Evolutionary conservation across 257 asterid genomes (phyloP).

Genomic region (Nicotiana undulata): DNA sequence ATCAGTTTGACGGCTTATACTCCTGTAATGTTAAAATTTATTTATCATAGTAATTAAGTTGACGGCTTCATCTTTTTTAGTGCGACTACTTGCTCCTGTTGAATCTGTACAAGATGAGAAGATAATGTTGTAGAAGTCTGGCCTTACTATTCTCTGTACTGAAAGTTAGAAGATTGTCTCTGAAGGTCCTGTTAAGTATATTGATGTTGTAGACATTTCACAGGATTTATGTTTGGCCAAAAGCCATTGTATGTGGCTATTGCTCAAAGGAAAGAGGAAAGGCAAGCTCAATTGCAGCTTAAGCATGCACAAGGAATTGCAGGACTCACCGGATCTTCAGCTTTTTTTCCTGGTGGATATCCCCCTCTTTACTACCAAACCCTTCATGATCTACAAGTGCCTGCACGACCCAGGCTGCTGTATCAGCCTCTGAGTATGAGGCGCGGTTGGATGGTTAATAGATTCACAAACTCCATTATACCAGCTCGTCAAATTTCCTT

Average conservation of each 20-base stretch:
- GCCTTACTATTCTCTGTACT: background rate
- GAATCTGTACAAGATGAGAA: background rate
- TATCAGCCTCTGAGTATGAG: constrained; percentile 52
- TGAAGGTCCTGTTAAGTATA: background rate
- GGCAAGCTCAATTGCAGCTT: constrained; percentile 56
- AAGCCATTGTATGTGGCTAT: constrained; percentile 72
- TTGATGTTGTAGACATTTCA: background rate
- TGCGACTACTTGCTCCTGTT: background rate
- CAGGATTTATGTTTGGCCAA: constrained; percentile 61
- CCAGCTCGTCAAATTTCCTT: constrained; percentile 39
- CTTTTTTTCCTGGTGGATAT: constrained; percentile 57
- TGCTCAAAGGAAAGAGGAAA: constrained; percentile 90
- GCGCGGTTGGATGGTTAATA: constrained; percentile 67
- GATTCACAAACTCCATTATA: constrained; percentile 36
- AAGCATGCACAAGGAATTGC: constrained; percentile 49
- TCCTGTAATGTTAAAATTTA: background rate
- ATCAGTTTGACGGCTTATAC: background rate
- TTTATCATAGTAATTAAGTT: background rate
- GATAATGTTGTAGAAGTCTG: background rate
- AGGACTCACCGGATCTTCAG: constrained; percentile 46
- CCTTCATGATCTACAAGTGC: constrained; percentile 40
- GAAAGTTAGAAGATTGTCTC: background rate
- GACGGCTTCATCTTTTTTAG: background rate
- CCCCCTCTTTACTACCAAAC: constrained; percentile 51
- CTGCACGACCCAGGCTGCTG: constrained; percentile 46